Conservation (phyloP, 176 grass and related monocot genomes). For the Saccharum spontaneum region DNA sequence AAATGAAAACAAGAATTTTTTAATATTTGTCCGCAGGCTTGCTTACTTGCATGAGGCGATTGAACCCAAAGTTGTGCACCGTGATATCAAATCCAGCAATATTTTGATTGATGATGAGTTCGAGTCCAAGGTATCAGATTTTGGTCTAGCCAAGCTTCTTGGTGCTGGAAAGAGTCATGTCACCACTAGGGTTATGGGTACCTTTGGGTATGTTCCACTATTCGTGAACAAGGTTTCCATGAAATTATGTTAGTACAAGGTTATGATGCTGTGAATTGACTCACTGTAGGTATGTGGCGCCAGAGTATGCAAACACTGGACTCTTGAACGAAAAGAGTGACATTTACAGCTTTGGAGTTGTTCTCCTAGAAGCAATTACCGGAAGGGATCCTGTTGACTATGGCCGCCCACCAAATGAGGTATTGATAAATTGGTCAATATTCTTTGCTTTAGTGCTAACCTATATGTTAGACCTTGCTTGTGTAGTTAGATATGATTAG, state of each 20-base stretch:
- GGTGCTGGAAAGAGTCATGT: conserved; percentile 92
- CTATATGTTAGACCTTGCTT: conserved; percentile 10
- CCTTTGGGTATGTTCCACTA: conserved; percentile 71
- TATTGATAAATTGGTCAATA: conserved; percentile 34
- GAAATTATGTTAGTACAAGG: not conserved
- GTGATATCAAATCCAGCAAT: conserved; percentile 89
- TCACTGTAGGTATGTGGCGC: conserved; percentile 72
- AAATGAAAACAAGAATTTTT: conserved; percentile 23
- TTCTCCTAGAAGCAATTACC: conserved; percentile 81
- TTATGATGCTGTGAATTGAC: conserved; percentile 28
- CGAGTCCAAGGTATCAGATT: conserved; percentile 85
- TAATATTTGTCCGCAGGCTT: conserved; percentile 47
- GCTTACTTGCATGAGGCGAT: conserved; percentile 91
- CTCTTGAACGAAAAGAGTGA: conserved; percentile 90
- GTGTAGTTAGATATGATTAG: not conserved
- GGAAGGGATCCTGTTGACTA: conserved; percentile 90
- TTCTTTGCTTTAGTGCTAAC: conserved; percentile 9
- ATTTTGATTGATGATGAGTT: conserved; percentile 92
- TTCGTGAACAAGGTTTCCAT: conserved; percentile 1
- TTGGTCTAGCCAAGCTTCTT: conserved; percentile 82
- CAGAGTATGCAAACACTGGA: conserved; percentile 91
- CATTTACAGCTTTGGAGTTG: conserved; percentile 87
- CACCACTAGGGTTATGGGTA: conserved; percentile 92
- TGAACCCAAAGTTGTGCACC: conserved; percentile 88
- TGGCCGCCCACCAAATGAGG: conserved; percentile 72